phyloP scores from a whole-genome alignment of 2,329 filamentous ascomycete genomes.

The Neoscytalidium dimidiatum region DNA sequence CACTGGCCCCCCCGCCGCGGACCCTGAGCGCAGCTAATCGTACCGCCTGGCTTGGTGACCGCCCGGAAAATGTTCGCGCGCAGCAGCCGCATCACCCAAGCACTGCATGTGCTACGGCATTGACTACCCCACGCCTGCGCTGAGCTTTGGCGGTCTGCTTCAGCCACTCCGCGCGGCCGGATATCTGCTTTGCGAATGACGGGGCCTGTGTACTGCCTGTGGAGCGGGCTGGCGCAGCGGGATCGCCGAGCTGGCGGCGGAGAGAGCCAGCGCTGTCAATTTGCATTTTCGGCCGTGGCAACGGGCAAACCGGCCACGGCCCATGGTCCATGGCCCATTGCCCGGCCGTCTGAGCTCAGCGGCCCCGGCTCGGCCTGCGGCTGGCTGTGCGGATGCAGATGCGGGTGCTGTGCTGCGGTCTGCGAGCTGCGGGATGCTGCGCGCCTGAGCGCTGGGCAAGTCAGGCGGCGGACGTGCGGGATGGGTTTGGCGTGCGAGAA shows the following conservation, averaged over 20 bases:
- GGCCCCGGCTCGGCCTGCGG: background rate
- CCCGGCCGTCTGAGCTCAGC: background rate
- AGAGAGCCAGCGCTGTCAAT: background rate
- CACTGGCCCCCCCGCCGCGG: background rate
- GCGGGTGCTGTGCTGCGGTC: too few species aligned
- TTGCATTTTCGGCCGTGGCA: background rate
- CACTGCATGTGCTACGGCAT: conserved; percentile 15
- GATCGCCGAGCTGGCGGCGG: conserved; percentile 9
- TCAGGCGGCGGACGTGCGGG: background rate
- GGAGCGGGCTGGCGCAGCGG: conserved; percentile 11
- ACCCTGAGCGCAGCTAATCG: background rate
- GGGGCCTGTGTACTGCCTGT: background rate
- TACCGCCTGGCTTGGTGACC: background rate
- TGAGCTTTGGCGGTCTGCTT: conserved; percentile 19
- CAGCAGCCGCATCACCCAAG: background rate
- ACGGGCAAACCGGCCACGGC: too few species aligned
- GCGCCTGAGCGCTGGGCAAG: background rate
- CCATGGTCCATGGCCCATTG: too few species aligned
- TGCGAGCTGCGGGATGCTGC: background rate
- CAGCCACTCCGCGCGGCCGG: conserved; percentile 15
- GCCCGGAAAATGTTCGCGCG: background rate
- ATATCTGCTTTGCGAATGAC: background rate
- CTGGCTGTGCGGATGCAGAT: background rate
- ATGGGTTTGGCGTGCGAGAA: background rate
- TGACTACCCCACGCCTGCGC: conserved; percentile 12